These are phyloP conservation scores for Hemisphaericaspora lyxosophila DNA, from an alignment of 1,139 yeast species.

Conservation along the genomic window DNA sequence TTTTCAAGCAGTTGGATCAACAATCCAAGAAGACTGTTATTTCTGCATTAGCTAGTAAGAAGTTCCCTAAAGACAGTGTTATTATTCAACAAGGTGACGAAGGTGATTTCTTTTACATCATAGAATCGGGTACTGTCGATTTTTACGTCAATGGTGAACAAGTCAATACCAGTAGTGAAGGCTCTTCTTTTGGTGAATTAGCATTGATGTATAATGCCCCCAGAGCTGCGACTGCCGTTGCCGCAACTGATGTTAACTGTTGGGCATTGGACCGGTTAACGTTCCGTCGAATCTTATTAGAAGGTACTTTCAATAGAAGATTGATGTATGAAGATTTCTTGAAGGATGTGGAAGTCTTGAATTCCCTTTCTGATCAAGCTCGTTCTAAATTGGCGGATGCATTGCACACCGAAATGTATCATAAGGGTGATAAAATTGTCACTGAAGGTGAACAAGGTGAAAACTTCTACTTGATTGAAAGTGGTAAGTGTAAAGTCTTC, in stretches of 20 bases:
- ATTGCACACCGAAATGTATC: slow-evolving; percentile 71
- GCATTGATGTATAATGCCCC: slow-evolving; percentile 98
- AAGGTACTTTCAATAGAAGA: slow-evolving; percentile 88
- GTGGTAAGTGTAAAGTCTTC: slow-evolving; percentile 78
- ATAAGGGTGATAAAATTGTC: slow-evolving; percentile 73
- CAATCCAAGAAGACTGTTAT: slow-evolving; percentile 76
- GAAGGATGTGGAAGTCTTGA: slow-evolving; percentile 80
- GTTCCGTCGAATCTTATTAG: slow-evolving; percentile 85
- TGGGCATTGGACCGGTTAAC: slow-evolving; percentile 96
- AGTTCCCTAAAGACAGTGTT: slow-evolving; percentile 56
- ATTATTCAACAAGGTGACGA: slow-evolving; percentile 94
- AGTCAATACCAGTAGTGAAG: slow-evolving; percentile 76
- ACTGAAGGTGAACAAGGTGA: slow-evolving; percentile 91
- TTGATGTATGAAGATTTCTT: slow-evolving; percentile 86
- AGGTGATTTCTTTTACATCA: slow-evolving; percentile 90
- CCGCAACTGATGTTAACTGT: slow-evolving; percentile 60
- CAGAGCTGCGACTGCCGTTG: slow-evolving; percentile 92
- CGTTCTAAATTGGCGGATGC: slow-evolving; percentile 95
- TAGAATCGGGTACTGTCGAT: slow-evolving; percentile 83
- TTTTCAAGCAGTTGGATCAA: slow-evolving; percentile 75
- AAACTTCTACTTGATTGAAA: slow-evolving; percentile 84
- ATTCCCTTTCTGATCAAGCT: slow-evolving; percentile 72
- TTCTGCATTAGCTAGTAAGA: slow-evolving; percentile 75
- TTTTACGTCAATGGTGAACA: slow-evolving; percentile 71
- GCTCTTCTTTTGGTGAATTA: slow-evolving; percentile 92